phyloP scores from a whole-genome alignment of 108 stramenopile species.

The Mayamaea pseudoterrestris region DNA sequence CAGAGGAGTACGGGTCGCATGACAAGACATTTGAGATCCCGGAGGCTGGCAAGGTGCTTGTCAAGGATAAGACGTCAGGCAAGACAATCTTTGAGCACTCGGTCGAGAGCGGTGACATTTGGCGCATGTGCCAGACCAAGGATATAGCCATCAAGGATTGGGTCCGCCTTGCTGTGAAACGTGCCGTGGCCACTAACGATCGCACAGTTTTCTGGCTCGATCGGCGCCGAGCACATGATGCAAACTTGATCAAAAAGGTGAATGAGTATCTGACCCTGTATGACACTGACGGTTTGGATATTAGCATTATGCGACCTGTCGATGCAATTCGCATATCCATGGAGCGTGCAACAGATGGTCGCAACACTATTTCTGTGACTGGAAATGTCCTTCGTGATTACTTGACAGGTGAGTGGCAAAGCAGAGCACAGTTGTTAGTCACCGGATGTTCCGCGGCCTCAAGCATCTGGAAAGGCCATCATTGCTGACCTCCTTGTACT shows the following conservation, averaged over 20 bases:
- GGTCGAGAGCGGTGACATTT: conserved; percentile 84
- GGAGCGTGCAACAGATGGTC: conserved; percentile 78
- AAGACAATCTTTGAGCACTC: conserved; percentile 66
- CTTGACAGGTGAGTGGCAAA: too few relatives aligned
- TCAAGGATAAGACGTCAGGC: conserved; percentile 61
- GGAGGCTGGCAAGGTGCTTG: conserved; percentile 50
- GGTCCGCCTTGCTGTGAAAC: conserved; percentile 77
- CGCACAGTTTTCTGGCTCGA: conserved; percentile 90
- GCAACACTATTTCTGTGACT: conserved; percentile 88
- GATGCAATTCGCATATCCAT: conserved; percentile 76
- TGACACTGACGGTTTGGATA: conserved; percentile 75
- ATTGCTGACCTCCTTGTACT: too few relatives aligned
- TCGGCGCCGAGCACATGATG: conserved; percentile 81
- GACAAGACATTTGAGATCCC: conserved; percentile 88
- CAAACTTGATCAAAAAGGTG: conserved; percentile 72
- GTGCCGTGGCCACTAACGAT: conserved; percentile 67
- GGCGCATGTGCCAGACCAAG: conserved; percentile 92
- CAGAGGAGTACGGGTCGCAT: conserved; percentile 91
- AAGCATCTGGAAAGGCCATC: too few relatives aligned
- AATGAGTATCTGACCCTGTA: conserved; percentile 76
- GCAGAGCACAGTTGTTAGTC: too few relatives aligned
- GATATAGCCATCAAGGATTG: conserved; percentile 87
- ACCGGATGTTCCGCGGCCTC: too few relatives aligned
- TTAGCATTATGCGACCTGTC: conserved; percentile 83
- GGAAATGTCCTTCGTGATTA: conserved; percentile 94